Base-by-base conservation (phyloP, 2,329 filamentous ascomycete species). In the Alternaria sp. region DNA sequence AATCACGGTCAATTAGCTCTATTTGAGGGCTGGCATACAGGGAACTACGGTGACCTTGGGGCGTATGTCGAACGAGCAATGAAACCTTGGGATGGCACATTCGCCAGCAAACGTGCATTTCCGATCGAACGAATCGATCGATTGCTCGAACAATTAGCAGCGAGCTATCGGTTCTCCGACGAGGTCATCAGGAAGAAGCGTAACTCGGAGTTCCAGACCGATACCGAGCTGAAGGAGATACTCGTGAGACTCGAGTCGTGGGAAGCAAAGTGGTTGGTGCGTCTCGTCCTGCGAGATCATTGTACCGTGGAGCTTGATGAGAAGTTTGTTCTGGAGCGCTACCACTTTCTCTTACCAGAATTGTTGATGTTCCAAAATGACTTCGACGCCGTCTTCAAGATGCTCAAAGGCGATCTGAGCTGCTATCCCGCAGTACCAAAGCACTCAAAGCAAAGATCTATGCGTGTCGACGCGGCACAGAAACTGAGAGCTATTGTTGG, bases 241-340 rank as follows among this genome's bases (percentile, higher is more conserved):
- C 93, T 57, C 84, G 86, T 49, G 25, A 68, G 68, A 26, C 60
- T 75, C 3, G 71, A 76, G 49, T 87, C 92, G 4, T 83, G 84
- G 84, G 92, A 97, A 74, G 91, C 90, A 5, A 97, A 97, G 80
- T 97, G 94, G 94, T 84, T 97, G 11, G 92, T 92, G 85, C 86
- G 94, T 4, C 82, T 97, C 28, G 84, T 97, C 6, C 82, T 97
- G 26, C 96, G 96, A 74, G 87, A 90, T 66, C 92, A 90, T 62
- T 84, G 86, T n/a, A 90, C 91, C 0, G 83, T 94, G 0, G 76
- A 85, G 2, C 73, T 96, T 2, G 88, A 93, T 21, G 81, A 84
- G 26, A 67, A 78, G 1, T 77, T 86, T 17, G 79, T 92, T 0
- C 84, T 91, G 50, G 81, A 81, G 12, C 83, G 83, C 17, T 91